Evolutionary conservation across 2,329 filamentous ascomycete genomes (phyloP), one percentile per base, ranked within the genome.

Genomic region (Aurifilum marmelostoma): DNA sequence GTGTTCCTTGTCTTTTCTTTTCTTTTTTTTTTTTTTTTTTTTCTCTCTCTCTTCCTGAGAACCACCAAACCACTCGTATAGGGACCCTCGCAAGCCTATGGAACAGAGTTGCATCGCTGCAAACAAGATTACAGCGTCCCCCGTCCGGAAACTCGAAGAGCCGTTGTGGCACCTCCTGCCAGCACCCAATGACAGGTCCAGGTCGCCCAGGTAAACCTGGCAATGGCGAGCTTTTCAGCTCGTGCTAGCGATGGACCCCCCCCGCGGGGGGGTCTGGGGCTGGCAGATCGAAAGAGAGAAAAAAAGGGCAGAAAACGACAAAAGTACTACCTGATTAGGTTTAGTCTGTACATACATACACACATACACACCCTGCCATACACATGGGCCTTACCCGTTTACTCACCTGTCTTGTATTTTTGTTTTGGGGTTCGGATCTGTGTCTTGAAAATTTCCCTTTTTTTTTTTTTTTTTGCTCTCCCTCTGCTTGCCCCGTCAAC

Each of bases 161-260:
- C 67, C 64, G 67, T 69, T 69, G 67, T 65, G 34, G 18, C 64
- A 69, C 64, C 50, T 50, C 18, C 47, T 8, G 32, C 11, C 29
- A 24, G 62, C 24, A 32, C 47, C 62, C 63, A 65, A 65, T 65
- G 63, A 39, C 29, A 54, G 27, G 63, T n/a, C 32, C 37, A 27
- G 21, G 21, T 5, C 21, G 27, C n/a, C 29, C 21, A 59, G 56
- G n/a, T 32, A 32, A 37, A 32, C 29, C 56, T 37, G 56, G 29
- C 56, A 3, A 59, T 37, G 56, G 56, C 56, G 56, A 37, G 29
- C 56, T 59, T 59, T 59, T 59, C 56, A 59, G 56, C 56, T 59
- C 29, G 56, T 59, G 32, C 56, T 59, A 59, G 56, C 56, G 21
- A 34, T 34, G 29, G 27, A 27, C 50, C 50, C 24, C 41, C 41